Evolutionary conservation across 2,329 filamentous ascomycete species (phyloP), one percentile per base, ranked within the genome.

Genomic region (Tolypocladium paradoxum): DNA sequence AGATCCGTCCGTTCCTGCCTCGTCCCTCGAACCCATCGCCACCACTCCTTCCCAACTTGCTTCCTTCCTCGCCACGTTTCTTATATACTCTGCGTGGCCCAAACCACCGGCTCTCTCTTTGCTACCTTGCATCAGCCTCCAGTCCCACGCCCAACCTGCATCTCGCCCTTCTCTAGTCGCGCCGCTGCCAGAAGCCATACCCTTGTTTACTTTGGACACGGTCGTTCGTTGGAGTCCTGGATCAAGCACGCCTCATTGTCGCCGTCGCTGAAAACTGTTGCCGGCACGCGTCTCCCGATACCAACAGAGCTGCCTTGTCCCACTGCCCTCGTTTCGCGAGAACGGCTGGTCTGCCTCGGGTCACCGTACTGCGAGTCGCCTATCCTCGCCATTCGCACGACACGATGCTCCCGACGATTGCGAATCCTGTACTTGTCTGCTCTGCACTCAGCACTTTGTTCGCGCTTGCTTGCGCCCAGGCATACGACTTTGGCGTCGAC

Each of bases 401-500:
- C 36, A 53, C 37, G 31, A 57, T 58, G 57, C 49, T 50, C 5
- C 31, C 22, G 35, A 52, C 20, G 12, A 20, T 20, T 29, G 33
- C 29, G 27, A 49, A 22, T 27, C 11, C n/a, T 24, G 29, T 38
- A 12, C 16, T 55, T 3, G 20, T 51, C 33, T 27, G 20, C 31
- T n/a, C 33, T 38, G 8, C 22, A 4, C 31, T 57, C 24, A 52
- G 48, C 36, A n/a, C 55, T 9, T 18, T 55, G 6, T 40, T 56
- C 9, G 51, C 33, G 16, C 14, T 49, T 11, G 61, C 62, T 37
- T 24, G 22, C 38, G 43, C 50, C n/a, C 61, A 65, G 24, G 51
- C 64, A 27, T 82, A 82, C 58, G 64, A 81, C 58, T 81, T 79
- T 60, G 77, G 77, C n/a, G 68, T 73, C 51, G 72, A 76, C 56